Evolutionary conservation across 306 rosid species (phyloP), one percentile per base, ranked within the genome.

Genomic region (Vigna hirtella): DNA sequence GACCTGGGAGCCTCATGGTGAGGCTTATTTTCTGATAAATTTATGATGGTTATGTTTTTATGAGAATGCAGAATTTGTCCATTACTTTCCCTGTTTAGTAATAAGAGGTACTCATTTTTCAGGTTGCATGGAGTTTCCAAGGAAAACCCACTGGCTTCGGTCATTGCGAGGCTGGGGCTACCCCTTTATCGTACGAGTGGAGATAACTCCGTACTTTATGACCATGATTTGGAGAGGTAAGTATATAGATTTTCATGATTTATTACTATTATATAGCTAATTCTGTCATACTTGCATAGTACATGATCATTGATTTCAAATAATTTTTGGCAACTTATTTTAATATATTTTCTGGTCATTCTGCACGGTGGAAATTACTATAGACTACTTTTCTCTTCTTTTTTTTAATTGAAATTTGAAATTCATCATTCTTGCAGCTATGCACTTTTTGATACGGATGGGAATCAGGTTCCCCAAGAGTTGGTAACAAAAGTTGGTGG

Each of bases 1-100:
- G 98, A 93, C 85, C 77, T 91, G 15, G 98, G 98, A 43, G 98
- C 98, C 43, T 93, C 98, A 77, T 93, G 98, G 98, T 93, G 87
- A 85, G 24, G 9, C 51, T 78, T 13, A 4, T 47, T 5, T 26
- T 61, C 72, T 13, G 53, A 13, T n/a, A 38, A 24, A 43, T 72
- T 22, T 56, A 20, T 57, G 40, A 28, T 63, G 48, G 56, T 67
- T 57, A 49, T 49, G 18, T 4, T 5, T 50, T 16, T 7, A 53
- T 34, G 55, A 71, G 77, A 56, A 20, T 43, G 52, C 34, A 10
- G 14, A 28, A 4, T 58, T 48, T 17, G 53, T 24, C 56, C 53
- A 66, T 11, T 42, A 36, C 0, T 52, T 58, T 59, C 2, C 14
- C 1, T 36, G 20, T 66, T 32, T 14, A 8, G 38, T 48, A 49